Percentiles rank a stretch among this genome's conserved stretches.
phyloP scores from a whole-genome alignment of 176 grass and related monocot species.

The Luzula sylvatica region DNA sequence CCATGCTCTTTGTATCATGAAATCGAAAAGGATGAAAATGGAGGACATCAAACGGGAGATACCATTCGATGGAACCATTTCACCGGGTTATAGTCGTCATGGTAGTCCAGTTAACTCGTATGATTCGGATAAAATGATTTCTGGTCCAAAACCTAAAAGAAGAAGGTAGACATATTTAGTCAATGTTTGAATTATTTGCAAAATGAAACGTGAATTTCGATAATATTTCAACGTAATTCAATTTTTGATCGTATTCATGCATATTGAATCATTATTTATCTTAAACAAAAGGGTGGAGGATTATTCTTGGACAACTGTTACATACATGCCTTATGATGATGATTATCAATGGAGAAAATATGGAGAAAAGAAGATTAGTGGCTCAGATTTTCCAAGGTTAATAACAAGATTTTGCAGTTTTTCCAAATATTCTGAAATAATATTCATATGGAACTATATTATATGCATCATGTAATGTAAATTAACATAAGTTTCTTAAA shows the following conservation, averaged over 20 bases:
- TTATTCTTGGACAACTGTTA: slow-evolving; percentile 33
- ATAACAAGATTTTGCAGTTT: not conserved
- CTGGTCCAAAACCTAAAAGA: not conserved
- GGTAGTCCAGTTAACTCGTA: not conserved
- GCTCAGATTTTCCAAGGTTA: slow-evolving; percentile 55
- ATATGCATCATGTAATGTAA: not conserved
- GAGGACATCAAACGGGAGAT: not conserved
- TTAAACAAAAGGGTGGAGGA: slow-evolving; percentile 31
- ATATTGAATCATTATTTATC: not conserved
- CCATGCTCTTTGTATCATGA: slow-evolving; percentile 14
- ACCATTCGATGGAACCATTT: not conserved
- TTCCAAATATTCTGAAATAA: not conserved
- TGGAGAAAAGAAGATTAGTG: slow-evolving; percentile 76
- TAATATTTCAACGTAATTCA: too few species aligned
- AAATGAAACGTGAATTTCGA: not conserved
- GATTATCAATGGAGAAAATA: slow-evolving; percentile 91
- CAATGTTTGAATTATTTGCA: not conserved
- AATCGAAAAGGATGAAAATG: not conserved
- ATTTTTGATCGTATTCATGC: too few species aligned
- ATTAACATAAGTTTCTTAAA: not conserved
- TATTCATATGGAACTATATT: not conserved
- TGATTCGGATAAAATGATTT: not conserved
- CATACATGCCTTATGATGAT: slow-evolving; percentile 49
- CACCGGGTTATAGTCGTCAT: not conserved
- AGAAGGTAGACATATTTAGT: slow-evolving; percentile 13